A percentile compares a stretch with the other conserved stretches of the same genome.
Conservation (phyloP, 2,329 filamentous ascomycete species). For the Xylaria sp. region DNA sequence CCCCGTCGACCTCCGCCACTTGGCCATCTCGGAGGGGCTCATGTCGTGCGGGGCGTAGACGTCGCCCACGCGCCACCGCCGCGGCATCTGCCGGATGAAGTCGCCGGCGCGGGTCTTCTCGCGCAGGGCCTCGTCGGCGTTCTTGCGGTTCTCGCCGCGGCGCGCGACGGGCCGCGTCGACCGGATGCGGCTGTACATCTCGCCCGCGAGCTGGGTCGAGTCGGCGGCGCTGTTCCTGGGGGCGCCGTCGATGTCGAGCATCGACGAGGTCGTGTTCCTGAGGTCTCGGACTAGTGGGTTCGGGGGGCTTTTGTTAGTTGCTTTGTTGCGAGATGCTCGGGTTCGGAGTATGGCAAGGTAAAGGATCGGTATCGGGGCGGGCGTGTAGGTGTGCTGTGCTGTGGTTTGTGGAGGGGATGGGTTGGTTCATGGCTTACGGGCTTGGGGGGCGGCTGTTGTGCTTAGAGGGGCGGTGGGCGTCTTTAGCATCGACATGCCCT, state of each 20-base stretch:
- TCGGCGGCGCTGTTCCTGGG: slow-evolving; percentile 16
- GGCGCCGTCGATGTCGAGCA: slow-evolving; percentile 42
- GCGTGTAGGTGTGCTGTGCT: too few relatives aligned
- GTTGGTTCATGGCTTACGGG: slow-evolving; percentile 37
- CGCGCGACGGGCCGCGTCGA: background rate
- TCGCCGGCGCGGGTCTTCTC: slow-evolving; percentile 58
- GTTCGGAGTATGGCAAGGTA: background rate
- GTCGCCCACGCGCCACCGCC: slow-evolving; percentile 81
- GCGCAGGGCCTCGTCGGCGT: slow-evolving; percentile 51
- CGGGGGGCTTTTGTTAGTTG: background rate
- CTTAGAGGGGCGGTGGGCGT: slow-evolving; percentile 43
- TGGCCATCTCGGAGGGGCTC: slow-evolving; percentile 78
- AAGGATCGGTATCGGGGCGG: too few relatives aligned
- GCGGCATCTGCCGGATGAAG: slow-evolving; percentile 71
- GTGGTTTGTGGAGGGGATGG: background rate
- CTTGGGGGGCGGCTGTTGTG: slow-evolving; percentile 39
- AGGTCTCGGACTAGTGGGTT: slow-evolving; percentile 39
- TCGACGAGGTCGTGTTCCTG: slow-evolving; percentile 34
- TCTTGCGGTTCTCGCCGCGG: background rate
- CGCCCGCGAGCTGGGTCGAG: slow-evolving; percentile 31
- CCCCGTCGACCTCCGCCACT: slow-evolving; percentile 73
- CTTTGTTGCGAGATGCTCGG: background rate
- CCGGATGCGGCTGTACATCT: slow-evolving; percentile 36
- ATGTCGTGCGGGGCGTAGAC: slow-evolving; percentile 93
- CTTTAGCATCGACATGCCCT: slow-evolving; percentile 37